Base-by-base conservation (phyloP, 2,329 filamentous ascomycete species). In the Penicillium sp. region DNA sequence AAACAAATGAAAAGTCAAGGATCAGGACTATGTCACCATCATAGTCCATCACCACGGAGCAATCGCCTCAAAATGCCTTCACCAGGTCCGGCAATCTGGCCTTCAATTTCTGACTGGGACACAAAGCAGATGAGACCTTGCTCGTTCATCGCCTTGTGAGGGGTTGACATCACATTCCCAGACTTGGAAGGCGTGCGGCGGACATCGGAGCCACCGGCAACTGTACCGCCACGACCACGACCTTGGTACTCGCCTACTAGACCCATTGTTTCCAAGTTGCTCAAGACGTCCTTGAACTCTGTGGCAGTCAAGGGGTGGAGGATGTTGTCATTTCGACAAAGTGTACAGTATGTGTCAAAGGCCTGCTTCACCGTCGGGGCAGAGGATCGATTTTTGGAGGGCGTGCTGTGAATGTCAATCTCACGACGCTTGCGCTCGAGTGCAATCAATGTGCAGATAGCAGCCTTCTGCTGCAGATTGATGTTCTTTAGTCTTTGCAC, bases 381-480 rank as follows among this genome's bases (percentile, higher is more conserved):
- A 6, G 80, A 72, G 9, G 68, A 69, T 22, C 70, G 70, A 1
- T 80, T 80, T 56, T 88, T 90, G 9, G 85, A 86, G 0, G 88
- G 87, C 1, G 88, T 80, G 43, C 63, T 67, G 48, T 70, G 72
- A 11, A 76, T 62, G 25, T 77, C 72, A n/a, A 68, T 56, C 40
- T 86, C 37, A 67, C 77, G 65, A 77, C 83, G 54, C 59, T 85
- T 86, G 65, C 89, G 90, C 72, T 97, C 92, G n/a, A 94, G 85
- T 2, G 91, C 90, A 37, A 93, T 82, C 14, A 99, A 81, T 0
- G 93, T 86, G 76, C 94, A 99, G 9, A 99, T 81, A 0, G 93
- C 92, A 4, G 93, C 94, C 73, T 96, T 97, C 73, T 99, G 94
- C 70, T 99, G 95, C 2, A 99, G 82, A 70, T 97, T 99, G 54